Base-by-base conservation (phyloP, 805 yeast genomes). In the Zygoascus flipseniorum region DNA sequence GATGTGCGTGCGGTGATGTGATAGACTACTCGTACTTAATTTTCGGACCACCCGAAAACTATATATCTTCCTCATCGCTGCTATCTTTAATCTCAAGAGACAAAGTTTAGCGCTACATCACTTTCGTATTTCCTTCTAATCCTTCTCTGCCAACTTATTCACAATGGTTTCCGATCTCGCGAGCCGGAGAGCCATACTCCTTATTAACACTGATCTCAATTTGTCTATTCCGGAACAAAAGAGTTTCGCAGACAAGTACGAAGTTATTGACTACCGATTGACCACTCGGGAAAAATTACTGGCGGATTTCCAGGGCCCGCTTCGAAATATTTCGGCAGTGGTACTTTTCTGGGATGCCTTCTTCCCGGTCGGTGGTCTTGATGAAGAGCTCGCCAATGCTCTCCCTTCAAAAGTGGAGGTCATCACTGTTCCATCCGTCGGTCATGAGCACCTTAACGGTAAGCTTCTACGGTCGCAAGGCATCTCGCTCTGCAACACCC, bases 351-450 rank as follows among this genome's bases (percentile, higher is more conserved):
- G 80, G 73, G 74, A 72, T 37, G 78, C 81, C 6, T 78, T 78
- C 55, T 63, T 28, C 31, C 45, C 52, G 16, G 52, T 61, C 28
- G 64, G 64, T 3, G 67, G 16, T 53, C 51, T 54, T 47, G 42
- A 49, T 19, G 58, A 46, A 2, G 66, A 62, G 43, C 53, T 78
- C 20, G 62, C 79, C 52, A 78, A 71, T 4, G 63, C 66, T 28
- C 72, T 77, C 41, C 87, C 88, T 0, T 20, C 59, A 0, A 57
- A 71, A 1, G 66, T 83, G 54, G 76, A 74, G 56, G 71, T 78
- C 20, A 70, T 82, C 31, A 69, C 81, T 2, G 72, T 77, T 41
- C 80, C 84, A 26, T 80, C 85, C 59, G 86, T 82, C 3, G 89
- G 89, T 0, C 72, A 70, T 58, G 85, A 83, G 55, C 72, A 70